These are phyloP conservation scores for Zymoseptoria passerinii DNA, from an alignment of 2,329 filamentous ascomycete species.

Conservation along the genomic window DNA sequence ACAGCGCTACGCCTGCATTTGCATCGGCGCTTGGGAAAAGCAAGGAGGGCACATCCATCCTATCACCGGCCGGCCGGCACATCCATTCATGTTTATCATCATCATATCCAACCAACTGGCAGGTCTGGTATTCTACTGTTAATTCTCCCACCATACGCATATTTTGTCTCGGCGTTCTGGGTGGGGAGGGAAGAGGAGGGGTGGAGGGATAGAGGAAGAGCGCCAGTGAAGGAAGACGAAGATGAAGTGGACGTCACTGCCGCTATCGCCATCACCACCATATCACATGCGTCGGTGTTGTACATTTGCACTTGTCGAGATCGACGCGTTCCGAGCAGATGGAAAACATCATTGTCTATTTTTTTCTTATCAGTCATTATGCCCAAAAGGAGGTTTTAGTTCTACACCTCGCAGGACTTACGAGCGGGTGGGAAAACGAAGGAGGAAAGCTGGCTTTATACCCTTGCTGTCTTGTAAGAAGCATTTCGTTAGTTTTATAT, in stretches of 20 bases:
- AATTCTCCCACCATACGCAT: not conserved
- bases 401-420: not conserved
- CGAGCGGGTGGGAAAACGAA: not conserved
- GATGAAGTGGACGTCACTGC: too few species aligned
- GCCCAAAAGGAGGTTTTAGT: not conserved
- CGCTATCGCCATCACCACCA: not conserved
- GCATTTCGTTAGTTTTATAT: not conserved
- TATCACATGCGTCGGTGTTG: not conserved
- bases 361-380: not conserved
- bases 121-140: not conserved
- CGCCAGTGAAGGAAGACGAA: not conserved
- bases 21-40: not conserved
- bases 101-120: not conserved
- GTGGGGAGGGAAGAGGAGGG: not conserved
- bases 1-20: not conserved
- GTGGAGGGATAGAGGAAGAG: not conserved
- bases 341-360: not conserved
- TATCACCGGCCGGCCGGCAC: not conserved
- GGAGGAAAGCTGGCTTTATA: not conserved
- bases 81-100: not conserved
- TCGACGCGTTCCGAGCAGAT: not conserved
- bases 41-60: not conserved
- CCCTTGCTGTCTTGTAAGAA: not conserved
- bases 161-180: not conserved
- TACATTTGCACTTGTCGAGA: not conserved